Evolutionary conservation across 208 protist species (phyloP), one percentile per base, ranked within the genome.

Genomic region (Leishmania lainsoni): DNA sequence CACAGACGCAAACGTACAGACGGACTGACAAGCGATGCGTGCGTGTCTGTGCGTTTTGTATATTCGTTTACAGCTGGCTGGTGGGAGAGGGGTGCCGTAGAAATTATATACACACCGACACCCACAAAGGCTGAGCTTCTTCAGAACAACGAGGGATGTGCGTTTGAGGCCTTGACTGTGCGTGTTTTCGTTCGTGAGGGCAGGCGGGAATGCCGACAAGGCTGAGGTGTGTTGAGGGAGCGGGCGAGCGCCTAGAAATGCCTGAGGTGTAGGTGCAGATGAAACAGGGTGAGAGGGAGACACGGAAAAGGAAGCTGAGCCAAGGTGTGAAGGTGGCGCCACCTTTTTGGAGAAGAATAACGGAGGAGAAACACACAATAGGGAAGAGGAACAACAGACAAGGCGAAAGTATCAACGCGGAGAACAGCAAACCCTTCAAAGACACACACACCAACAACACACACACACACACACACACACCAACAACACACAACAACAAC

Each of bases 1-100:
- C 73, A 51, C 51, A 77, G 54, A 22, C 35, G 32, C 56, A 77
- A 22, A 68, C 51, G 39, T n/a, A 75, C 71, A 75, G n/a, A 61
- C 49, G 42, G n/a, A 75, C 71, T 26, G 35, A 52, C 54, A 77
- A 42, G 29, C 32, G 51, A 56, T 26, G 71, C 48, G 71, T 61
- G 51, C 14, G 10, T 26, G 49, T n/a, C 49, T 75, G 51, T 61
- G 26, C n/a, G 69, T 48, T 48, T 20, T 22, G 58, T 70, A 14
- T 45, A 26, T 26, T 70, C 35, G 14, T 3, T 42, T 70, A 70
- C 48, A 70, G 65, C 16, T 20, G 63, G 16, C 63, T 29, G 61
- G 29, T 42, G 61, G 61, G 61, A 68, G 61, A 42, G 61, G 2
- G 29, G 61, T 39, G 29, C 20, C 20, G 61, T 39, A 45, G n/a